Conservation (phyloP, 176 grass and related monocot species). For the Alopecurus myosuroides region DNA sequence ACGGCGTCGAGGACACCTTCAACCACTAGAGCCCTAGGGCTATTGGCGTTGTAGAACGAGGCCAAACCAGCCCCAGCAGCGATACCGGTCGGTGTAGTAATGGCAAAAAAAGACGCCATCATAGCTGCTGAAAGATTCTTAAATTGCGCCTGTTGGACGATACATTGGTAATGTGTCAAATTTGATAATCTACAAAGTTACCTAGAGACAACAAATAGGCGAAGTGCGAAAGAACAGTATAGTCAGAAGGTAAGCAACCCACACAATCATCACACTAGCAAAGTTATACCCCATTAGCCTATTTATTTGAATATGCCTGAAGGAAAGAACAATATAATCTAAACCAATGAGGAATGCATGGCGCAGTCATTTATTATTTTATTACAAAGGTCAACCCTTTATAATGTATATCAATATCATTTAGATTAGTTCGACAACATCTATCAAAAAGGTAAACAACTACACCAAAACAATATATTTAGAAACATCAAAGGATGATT, state of each 20-base stretch:
- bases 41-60: slow-evolving; percentile 72
- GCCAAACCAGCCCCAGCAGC: slow-evolving; percentile 38
- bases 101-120: slow-evolving; percentile 81
- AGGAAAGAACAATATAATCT: neutral
- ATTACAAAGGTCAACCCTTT: neutral
- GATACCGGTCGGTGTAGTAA: slow-evolving; percentile 80
- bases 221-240: neutral
- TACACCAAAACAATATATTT: neutral
- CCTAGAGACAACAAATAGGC: neutral
- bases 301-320: neutral
- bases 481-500: neutral
- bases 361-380: neutral
- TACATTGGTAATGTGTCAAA: neutral
- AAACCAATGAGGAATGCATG: neutral
- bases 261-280: neutral
- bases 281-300: neutral
- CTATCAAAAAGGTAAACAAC: neutral
- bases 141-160: slow-evolving; percentile 56
- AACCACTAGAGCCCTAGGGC: slow-evolving; percentile 60
- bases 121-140: slow-evolving; percentile 40
- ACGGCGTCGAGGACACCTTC: slow-evolving; percentile 80
- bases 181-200: neutral
- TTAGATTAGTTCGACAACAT: neutral
- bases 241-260: neutral
- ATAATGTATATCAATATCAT: neutral